Percentiles rank a stretch among this genome's conserved stretches.
Conservation (phyloP, 1,284 basidiomycete species). For the Pseudozyma hubeiensis region DNA sequence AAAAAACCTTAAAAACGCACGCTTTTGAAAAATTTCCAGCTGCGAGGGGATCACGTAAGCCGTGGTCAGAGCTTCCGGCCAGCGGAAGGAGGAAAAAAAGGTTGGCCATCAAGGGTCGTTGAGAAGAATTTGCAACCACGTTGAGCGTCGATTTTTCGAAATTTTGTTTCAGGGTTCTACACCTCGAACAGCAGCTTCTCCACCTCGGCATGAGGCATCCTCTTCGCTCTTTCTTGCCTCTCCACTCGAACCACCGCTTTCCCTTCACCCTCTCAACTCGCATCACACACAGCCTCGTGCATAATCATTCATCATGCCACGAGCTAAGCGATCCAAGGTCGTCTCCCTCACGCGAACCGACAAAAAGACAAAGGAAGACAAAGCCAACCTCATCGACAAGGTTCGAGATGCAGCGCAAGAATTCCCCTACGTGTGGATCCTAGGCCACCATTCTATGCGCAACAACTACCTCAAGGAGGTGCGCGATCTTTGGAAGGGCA, state of each 20-base stretch:
- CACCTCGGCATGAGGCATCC: slow-evolving; percentile 12
- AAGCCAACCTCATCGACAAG: slow-evolving; percentile 83
- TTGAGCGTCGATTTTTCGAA: background rate
- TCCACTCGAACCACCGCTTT: background rate
- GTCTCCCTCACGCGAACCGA: slow-evolving; percentile 73
- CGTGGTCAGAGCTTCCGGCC: slow-evolving; percentile 25
- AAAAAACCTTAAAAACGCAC: no score
- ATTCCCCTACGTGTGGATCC: slow-evolving; percentile 94
- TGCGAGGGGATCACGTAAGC: slow-evolving; percentile 20
- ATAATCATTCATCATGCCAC: slow-evolving; percentile 60
- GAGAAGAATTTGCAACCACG: slow-evolving; percentile 33
- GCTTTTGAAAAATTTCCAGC: slow-evolving; percentile 10
- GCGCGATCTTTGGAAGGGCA: slow-evolving; percentile 88
- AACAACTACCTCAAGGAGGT: slow-evolving; percentile 95
- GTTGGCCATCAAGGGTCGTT: slow-evolving; percentile 25
- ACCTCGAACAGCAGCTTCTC: slow-evolving; percentile 10
- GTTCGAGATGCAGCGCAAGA: slow-evolving; percentile 75
- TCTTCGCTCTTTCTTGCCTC: background rate
- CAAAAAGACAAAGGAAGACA: slow-evolving; percentile 76
- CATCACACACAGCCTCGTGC: background rate
- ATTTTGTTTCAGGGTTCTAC: slow-evolving; percentile 28
- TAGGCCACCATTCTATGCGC: slow-evolving; percentile 93
- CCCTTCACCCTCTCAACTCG: background rate
- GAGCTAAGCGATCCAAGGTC: slow-evolving; percentile 69
- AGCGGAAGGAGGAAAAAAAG: slow-evolving; percentile 3